Evolutionary conservation across 306 rosid genomes (phyloP), one percentile per base, ranked within the genome.

Genomic region (Oxytropis ochrocephala): DNA sequence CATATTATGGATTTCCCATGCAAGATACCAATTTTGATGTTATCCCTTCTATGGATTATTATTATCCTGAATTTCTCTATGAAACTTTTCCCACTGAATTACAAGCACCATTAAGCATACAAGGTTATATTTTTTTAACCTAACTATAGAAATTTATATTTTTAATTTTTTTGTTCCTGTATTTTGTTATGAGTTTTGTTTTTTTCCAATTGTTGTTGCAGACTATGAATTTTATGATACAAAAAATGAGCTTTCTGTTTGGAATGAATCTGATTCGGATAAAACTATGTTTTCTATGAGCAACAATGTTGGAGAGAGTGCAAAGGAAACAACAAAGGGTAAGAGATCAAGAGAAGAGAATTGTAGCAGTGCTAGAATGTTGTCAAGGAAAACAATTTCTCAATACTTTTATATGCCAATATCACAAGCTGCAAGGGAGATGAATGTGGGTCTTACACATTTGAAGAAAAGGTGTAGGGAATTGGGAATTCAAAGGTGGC

Each of bases 401-500:
- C 39, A 84, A 7, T 91, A 75, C 32, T 91, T 82, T 14, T 85
- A 85, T 72, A 86, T 85, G 93, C 97, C 97, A 0, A 91, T 91
- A 5, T 87, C 83, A 9, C 83, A 83, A 62, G 97, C 97, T 0
- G 91, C 96, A 0, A 88, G 72, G 41, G 78, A 88, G 48, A 91
- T 91, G 5, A 88, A 91, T 14, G 84, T 91, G 11, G 97, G 97
- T 4, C 54, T 86, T 27, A 91, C 91, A 11, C 86, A 86, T 12
- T 63, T 91, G 77, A 91, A 91, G 85, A 91, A 85, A 67, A 80
- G 93, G 53, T 88, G 97, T 13, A 78, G 96, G 32, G 93, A 88
- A 61, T 69, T 91, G 69, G 97, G 97, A 9, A 86, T 91, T 8
- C 81, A 79, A 7, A 80, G 97, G 70, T 91, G 96, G 96, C 97